phyloP scores from a whole-genome alignment of 2,329 filamentous ascomycete genomes.

The Talaromyces marneffei region DNA sequence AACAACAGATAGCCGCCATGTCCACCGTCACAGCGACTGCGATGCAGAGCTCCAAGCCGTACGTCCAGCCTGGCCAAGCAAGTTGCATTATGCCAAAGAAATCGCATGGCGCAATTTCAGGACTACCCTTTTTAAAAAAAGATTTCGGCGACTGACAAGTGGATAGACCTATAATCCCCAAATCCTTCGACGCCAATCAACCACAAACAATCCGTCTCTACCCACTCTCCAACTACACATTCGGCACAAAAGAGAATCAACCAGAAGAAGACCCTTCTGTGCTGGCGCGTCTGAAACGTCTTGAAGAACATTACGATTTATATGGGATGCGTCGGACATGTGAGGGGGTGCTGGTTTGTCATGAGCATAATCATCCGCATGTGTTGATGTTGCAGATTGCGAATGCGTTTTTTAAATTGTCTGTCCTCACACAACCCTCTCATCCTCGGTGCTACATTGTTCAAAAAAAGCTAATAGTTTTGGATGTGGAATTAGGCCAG shows the following conservation, averaged over 20 bases:
- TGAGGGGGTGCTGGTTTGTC: constrained; percentile 94
- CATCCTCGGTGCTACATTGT: not conserved
- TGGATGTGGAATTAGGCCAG: constrained; percentile 53
- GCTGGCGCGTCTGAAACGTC: constrained; percentile 78
- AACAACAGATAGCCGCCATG: constrained; percentile 51
- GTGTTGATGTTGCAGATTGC: constrained; percentile 99
- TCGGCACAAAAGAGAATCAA: constrained; percentile 96
- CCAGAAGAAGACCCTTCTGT: constrained; percentile 97
- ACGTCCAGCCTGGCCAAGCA: constrained; percentile 23
- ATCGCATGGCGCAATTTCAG: not conserved
- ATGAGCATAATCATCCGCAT: constrained; percentile 98
- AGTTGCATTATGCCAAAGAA: no score
- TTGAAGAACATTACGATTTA: constrained; percentile 89
- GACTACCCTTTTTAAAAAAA: no score
- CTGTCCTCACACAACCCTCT: constrained; percentile 46
- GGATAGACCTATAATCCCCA: constrained; percentile 64
- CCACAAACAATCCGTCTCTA: constrained; percentile 85
- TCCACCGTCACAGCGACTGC: constrained; percentile 74
- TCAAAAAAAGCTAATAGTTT: not conserved
- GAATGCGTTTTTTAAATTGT: constrained; percentile 98
- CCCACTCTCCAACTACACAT: constrained; percentile 96
- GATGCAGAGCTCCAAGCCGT: constrained; percentile 69
- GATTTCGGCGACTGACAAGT: not conserved
- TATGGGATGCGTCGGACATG: constrained; percentile 97
- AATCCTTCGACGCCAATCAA: constrained; percentile 82